Conservation (phyloP, 306 rosid genomes). For the Gastrolobium villosum region DNA sequence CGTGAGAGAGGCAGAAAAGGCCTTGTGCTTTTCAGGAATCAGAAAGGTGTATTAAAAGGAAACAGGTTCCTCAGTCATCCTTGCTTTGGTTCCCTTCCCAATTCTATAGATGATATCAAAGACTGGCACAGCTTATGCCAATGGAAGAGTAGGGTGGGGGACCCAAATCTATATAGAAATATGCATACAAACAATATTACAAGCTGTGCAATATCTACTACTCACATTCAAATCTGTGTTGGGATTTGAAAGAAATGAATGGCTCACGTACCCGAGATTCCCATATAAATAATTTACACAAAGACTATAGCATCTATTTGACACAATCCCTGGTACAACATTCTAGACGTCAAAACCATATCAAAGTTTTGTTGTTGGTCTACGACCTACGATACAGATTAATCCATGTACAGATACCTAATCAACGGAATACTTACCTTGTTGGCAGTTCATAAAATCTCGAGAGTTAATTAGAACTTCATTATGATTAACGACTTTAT, state of each 20-base stretch:
- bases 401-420: neutral
- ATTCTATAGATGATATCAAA: constrained; percentile 62
- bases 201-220: constrained; percentile 79
- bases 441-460: neutral
- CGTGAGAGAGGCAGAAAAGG: constrained; percentile 78
- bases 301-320: constrained; percentile 43
- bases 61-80: constrained; percentile 49
- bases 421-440: neutral
- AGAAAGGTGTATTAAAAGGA: constrained; percentile 56
- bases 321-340: constrained; percentile 47
- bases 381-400: constrained; percentile 9
- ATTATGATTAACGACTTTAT: neutral
- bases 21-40: constrained; percentile 62
- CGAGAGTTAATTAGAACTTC: neutral
- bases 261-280: constrained; percentile 75
- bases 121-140: constrained; percentile 56
- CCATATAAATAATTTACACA: constrained; percentile 37
- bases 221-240: constrained; percentile 88
- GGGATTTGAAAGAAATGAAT: constrained; percentile 65
- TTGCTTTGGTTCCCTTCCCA: constrained; percentile 56
- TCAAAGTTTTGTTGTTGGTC: constrained; percentile 29
- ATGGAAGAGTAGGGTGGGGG: constrained; percentile 57
- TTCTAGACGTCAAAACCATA: constrained; percentile 43
- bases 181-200: constrained; percentile 75
- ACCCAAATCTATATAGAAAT: constrained; percentile 86